Base-by-base conservation (phyloP, 129 eudicot species). In the Oenanthe sinensis region DNA sequence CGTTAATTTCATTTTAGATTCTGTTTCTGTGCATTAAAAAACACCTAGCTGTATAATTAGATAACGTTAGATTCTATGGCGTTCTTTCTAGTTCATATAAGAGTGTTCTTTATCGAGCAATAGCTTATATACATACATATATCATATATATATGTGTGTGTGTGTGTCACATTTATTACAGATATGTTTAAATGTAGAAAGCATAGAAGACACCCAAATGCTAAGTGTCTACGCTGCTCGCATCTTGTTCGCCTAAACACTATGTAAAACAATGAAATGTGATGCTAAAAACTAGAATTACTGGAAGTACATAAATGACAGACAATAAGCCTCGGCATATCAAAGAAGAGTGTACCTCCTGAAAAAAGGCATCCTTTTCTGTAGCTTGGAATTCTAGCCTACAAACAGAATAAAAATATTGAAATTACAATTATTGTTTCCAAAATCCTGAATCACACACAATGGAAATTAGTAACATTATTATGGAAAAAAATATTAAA, bases 371-470 rank as follows among this genome's bases (percentile, higher is more conserved):
- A 79, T 95, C 97, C 85, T 85, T 95, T 75, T 95, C 97, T 55
- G 91, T 87, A 81, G 90, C 85, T 68, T 82, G 75, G 78, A 95
- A 92, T 81, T 95, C 99, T 78, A 95, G 86, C 99, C 99, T 95
- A 76, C 89, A 85, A 46, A 80, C 33, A 62, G 45, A 74, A 49
- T 79, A 83, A 72, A 74, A 52, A 69, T 76, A 72, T 63, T 69
- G 77, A 85, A n/a, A 62, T 60, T 78, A 82, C 74, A 75, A 83
- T 17, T 5, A 15, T 7, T 13, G 19, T 20, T 19, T 63, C 10
- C 69, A 12, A 62, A 6, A 71, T 71, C 62, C n/a, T 17, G 6
- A 20, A 50, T 52, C 24, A 16, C 62, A 19, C 24, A 5, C 65
- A 55, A 22, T 22, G 65, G 2, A 55, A 22, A 20, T 54, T 20